phyloP scores from a whole-genome alignment of 139 green algal species.

The Astrephomene gubernaculifera region DNA sequence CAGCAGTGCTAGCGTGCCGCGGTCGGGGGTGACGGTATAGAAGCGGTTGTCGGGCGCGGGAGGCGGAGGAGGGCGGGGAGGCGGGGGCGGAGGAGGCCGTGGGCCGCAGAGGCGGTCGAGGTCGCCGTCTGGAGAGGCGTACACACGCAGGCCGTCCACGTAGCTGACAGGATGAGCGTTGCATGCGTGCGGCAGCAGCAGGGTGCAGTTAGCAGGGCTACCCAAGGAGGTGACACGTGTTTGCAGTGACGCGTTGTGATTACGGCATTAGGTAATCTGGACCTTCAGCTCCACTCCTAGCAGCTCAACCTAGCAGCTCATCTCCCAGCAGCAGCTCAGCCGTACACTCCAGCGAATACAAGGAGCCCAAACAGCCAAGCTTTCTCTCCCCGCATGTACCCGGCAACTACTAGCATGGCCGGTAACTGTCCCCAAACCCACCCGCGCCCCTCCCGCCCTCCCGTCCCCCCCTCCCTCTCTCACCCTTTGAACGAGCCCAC shows the following conservation, averaged over 20 bases:
- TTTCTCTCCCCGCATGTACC: too few species aligned
- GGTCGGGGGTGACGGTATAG: slow-evolving; percentile 2
- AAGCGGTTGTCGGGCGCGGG: slow-evolving; percentile 30
- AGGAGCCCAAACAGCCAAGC: too few species aligned
- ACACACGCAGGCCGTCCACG: slow-evolving; percentile 8
- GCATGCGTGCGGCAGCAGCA: neutral
- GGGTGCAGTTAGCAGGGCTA: neutral
- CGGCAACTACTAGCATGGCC: too few species aligned
- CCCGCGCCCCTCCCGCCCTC: neutral
- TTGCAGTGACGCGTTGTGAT: too few species aligned
- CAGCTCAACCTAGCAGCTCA: too few species aligned
- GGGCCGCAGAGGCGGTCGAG: neutral
- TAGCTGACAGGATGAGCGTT: slow-evolving; percentile 32
- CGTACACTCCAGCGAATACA: too few species aligned
- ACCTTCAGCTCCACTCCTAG: too few species aligned
- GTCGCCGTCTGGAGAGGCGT: neutral
- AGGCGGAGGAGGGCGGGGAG: neutral
- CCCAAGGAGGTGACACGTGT: too few species aligned
- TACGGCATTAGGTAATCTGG: too few species aligned
- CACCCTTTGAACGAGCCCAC: slow-evolving; percentile 29
- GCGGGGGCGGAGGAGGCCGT: neutral
- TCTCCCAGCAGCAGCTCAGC: too few species aligned
- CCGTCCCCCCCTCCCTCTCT: neutral
- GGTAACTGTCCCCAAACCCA: neutral
- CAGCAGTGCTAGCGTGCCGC: slow-evolving; percentile 19